These are phyloP conservation scores for Microbotryum violaceum DNA, from an alignment of 1,284 basidiomycete genomes.

Conservation along the genomic window DNA sequence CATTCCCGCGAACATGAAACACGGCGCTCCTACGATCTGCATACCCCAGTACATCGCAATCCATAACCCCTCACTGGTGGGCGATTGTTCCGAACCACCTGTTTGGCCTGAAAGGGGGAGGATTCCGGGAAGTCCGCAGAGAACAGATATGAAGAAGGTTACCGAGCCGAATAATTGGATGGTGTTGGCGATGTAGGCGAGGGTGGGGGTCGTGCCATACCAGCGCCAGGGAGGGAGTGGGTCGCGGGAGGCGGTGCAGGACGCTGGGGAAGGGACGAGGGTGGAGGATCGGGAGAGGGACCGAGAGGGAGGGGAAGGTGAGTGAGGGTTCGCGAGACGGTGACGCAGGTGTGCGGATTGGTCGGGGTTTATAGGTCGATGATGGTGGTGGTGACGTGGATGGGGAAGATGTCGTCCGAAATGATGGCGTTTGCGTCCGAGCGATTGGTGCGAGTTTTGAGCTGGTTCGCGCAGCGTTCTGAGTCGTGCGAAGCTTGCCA, in stretches of 20 bases:
- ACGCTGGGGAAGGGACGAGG: neutral
- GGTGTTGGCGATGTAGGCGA: slow-evolving; percentile 24
- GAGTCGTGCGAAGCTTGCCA: too few relatives aligned
- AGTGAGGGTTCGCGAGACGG: neutral
- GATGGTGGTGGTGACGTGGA: neutral
- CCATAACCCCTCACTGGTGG: slow-evolving; percentile 8
- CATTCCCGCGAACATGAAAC: slow-evolving; percentile 12
- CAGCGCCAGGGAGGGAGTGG: slow-evolving; percentile 12
- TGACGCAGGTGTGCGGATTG: too few relatives aligned
- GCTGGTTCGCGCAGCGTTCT: too few relatives aligned
- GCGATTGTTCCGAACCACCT: slow-evolving; percentile 7
- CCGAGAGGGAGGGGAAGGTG: neutral
- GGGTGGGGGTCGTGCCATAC: slow-evolving; percentile 12
- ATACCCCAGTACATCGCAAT: slow-evolving; percentile 13
- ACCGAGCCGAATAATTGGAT: slow-evolving; percentile 24
- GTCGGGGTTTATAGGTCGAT: neutral
- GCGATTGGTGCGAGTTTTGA: neutral
- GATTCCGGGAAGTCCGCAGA: slow-evolving; percentile 24
- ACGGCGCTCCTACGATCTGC: slow-evolving; percentile 13
- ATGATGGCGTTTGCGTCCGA: slow-evolving; percentile 1
- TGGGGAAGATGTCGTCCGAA: slow-evolving; percentile 2
- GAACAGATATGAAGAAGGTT: slow-evolving; percentile 16
- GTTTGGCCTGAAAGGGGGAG: neutral
- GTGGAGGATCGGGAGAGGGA: neutral
- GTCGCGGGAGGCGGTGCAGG: neutral